A percentile compares a stretch with the other conserved stretches of the same genome.
These are phyloP conservation scores for Pythium angustatum DNA, from an alignment of 352 stramenopile genomes.

Conservation along the genomic window DNA sequence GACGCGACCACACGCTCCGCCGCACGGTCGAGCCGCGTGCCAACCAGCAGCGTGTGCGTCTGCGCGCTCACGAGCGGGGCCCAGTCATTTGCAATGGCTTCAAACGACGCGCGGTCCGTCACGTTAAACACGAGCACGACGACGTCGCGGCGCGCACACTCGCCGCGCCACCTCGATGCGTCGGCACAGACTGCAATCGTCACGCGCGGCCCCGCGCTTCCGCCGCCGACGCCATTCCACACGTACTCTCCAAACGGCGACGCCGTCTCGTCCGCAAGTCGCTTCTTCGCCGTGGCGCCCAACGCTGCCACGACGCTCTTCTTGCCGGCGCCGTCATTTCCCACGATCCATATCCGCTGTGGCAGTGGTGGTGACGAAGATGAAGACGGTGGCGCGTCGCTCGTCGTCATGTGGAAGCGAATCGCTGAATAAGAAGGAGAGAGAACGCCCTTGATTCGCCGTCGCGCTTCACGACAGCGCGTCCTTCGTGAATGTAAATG, in stretches of 20 bases:
- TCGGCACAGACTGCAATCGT: conserved; percentile 8
- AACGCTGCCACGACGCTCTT: conserved; percentile 52
- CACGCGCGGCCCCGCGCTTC: no score
- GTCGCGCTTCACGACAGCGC: not conserved
- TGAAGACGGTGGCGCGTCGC: conserved; percentile 1
- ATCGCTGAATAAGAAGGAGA: not conserved
- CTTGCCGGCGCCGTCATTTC: conserved; percentile 47
- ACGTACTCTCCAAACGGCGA: not conserved
- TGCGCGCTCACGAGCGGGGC: not conserved
- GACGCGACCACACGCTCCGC: conserved; percentile 38
- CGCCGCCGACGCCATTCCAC: conserved; percentile 1
- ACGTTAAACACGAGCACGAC: conserved; percentile 93
- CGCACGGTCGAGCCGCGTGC: conserved; percentile 48
- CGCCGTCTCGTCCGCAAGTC: not conserved
- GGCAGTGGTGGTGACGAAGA: no score
- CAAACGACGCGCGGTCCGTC: conserved; percentile 95
- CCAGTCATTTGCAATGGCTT: conserved; percentile 30
- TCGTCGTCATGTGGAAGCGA: conserved; percentile 16
- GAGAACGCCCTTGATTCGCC: no score
- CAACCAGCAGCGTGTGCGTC: conserved; percentile 37
- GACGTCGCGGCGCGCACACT: conserved; percentile 25
- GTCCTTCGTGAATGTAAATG: not conserved
- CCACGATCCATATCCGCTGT: conserved; percentile 37
- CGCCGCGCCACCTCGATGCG: not conserved
- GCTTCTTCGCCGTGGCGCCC: conserved; percentile 29